Base-by-base conservation (phyloP, 805 yeast species). In the Metschnikowia kofuensis region DNA sequence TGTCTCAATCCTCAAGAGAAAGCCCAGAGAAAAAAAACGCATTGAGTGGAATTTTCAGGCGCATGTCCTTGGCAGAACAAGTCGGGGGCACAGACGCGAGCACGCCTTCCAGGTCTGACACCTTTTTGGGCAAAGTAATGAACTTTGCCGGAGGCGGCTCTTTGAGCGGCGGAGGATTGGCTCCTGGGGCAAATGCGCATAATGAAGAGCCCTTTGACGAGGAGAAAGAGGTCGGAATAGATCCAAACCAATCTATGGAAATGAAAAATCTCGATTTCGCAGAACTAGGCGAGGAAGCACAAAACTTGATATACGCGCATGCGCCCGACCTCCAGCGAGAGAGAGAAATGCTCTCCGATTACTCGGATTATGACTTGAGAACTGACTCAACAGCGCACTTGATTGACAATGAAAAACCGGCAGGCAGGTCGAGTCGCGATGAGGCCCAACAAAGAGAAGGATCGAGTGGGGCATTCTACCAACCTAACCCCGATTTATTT, bases 291-390 rank as follows among this genome's bases (percentile, higher is more conserved):
- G 69, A 72, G 35, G 84, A 83, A 52, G 89, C 88, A 1, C 71
- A 73, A 45, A 75, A 76, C 30, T 68, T 84, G 49, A 77, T 84
- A 7, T 67, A 73, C 26, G 72, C 75, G 7, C 86, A 82, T 61
- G 70, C 73, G 38, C 67, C 73, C 7, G 62, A 62, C 48, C 41
- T 50, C 2, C 45, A 49, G 14, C 49, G 34, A 14, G 40, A 40
- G 30, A 40, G 41, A 16, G 44, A 44, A 27, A 34, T 39, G 38
- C 27, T 14, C 14, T 46, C 45, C 6, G 48, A 44, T 13, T 41
- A 32, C 13, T 42, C 52, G 12, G 49, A 47, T 32, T 46, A 36
- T 16, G 51, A 48, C 13, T 31, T 38, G 4, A 38, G 44, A 6
- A 41, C 50, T 2, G 49, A 42, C 35, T 48, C 49, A 21, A 41